A percentile compares a stretch with the other conserved stretches of the same genome.
Conservation (phyloP, 169 alveolate species). For the Cryptosporidium meleagridis region DNA sequence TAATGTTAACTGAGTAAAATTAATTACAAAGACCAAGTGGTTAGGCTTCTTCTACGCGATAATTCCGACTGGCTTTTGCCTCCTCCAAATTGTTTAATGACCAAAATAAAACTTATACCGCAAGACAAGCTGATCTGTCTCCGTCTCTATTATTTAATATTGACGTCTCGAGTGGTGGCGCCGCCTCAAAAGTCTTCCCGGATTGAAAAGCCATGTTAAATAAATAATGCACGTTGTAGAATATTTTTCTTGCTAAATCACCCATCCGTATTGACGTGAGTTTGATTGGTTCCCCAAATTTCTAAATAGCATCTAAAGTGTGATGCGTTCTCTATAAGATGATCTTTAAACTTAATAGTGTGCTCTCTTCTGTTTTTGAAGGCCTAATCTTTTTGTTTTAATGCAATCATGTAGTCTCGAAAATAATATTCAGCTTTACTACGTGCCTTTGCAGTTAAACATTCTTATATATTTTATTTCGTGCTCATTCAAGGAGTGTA, state of each 20-base stretch:
- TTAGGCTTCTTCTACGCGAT: neutral
- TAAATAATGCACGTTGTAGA: neutral
- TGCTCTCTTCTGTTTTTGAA: neutral
- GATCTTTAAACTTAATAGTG: no score
- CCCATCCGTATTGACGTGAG: neutral
- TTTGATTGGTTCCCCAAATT: no score
- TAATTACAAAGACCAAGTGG: slow-evolving; percentile 18
- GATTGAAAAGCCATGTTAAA: neutral
- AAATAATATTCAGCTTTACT: no score
- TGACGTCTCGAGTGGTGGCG: slow-evolving; percentile 65
- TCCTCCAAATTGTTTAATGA: slow-evolving; percentile 11
- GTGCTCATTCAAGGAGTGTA: no score
- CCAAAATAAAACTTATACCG: slow-evolving; percentile 1
- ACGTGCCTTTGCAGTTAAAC: no score
- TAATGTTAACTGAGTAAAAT: neutral
- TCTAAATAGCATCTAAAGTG: neutral
- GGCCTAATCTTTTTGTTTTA: neutral
- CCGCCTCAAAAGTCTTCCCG: slow-evolving; percentile 22
- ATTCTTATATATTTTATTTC: no score
- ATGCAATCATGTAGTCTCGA: neutral
- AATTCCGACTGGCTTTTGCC: slow-evolving; percentile 22
- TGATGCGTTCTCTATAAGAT: neutral
- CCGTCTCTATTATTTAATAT: slow-evolving; percentile 41
- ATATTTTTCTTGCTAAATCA: no score
- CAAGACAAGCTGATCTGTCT: slow-evolving; percentile 71